A percentile compares a stretch with the other conserved stretches of the same genome.
These are phyloP conservation scores for Lathyrus sativus DNA, from an alignment of 306 rosid genomes.

Conservation along the genomic window DNA sequence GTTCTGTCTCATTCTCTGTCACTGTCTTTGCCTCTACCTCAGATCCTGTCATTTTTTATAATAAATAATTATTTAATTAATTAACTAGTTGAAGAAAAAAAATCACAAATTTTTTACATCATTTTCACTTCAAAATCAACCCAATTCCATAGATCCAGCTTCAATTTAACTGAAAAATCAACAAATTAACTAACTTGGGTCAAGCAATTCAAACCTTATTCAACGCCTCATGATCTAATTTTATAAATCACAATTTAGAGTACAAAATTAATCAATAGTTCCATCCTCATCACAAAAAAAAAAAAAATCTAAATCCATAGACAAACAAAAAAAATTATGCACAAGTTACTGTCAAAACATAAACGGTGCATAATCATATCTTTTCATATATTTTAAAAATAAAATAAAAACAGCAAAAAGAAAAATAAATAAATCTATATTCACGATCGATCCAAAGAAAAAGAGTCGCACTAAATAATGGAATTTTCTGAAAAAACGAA, in stretches of 20 bases:
- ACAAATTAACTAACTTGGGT: background rate
- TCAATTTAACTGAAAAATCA: background rate
- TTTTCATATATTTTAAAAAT: background rate
- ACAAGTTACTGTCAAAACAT: background rate
- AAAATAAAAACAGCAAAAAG: background rate
- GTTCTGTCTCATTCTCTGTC: conserved; percentile 47
- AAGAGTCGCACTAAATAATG: background rate
- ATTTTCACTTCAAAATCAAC: background rate
- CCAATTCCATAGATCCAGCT: background rate
- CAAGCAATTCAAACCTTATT: background rate
- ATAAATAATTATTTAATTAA: background rate
- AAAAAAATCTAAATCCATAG: background rate
- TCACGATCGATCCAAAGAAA: no score
- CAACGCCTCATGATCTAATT: background rate
- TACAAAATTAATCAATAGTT: background rate
- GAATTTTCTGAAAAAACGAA: background rate
- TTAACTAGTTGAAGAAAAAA: background rate
- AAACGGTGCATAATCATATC: background rate
- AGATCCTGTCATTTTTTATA: conserved; percentile 44
- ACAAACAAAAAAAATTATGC: background rate
- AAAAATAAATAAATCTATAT: background rate
- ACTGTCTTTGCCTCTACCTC: conserved; percentile 51
- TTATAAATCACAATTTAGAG: background rate
- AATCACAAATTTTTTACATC: background rate
- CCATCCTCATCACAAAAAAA: background rate